Conservation (phyloP, 768 basidiomycete species). For the Suillus brevipes region DNA sequence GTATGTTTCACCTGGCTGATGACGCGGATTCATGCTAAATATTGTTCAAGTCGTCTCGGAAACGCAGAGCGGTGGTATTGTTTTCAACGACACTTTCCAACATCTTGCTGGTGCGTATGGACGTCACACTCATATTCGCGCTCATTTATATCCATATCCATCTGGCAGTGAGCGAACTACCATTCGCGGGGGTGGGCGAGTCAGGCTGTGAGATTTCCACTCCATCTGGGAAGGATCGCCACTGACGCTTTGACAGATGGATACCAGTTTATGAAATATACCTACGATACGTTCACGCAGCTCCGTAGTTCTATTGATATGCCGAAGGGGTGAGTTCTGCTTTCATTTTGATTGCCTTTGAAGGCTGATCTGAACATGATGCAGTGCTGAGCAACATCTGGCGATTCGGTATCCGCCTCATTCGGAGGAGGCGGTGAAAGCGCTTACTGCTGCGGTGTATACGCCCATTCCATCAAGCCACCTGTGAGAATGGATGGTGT, state of each 20-base stretch:
- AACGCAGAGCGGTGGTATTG: slow-evolving; percentile 57
- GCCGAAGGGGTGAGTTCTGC: slow-evolving; percentile 50
- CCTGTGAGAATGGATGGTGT: not conserved
- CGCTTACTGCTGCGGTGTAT: slow-evolving; percentile 12
- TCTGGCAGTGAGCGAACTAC: slow-evolving; percentile 39
- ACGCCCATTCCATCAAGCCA: slow-evolving; percentile 19
- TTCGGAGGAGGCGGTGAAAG: slow-evolving; percentile 16
- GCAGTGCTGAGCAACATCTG: slow-evolving; percentile 25
- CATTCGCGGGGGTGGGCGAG: slow-evolving; percentile 58
- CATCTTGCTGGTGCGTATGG: slow-evolving; percentile 47
- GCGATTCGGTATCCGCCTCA: slow-evolving; percentile 26
- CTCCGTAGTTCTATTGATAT: slow-evolving; percentile 50
- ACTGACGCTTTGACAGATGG: slow-evolving; percentile 45
- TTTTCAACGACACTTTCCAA: slow-evolving; percentile 62
- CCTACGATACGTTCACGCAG: slow-evolving; percentile 57
- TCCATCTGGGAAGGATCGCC: not conserved
- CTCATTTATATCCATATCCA: slow-evolving; percentile 3
- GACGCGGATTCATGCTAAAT: slow-evolving; percentile 24
- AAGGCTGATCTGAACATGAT: slow-evolving; percentile 8
- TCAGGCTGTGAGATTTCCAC: slow-evolving; percentile 55
- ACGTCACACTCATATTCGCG: slow-evolving; percentile 9
- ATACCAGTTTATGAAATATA: slow-evolving; percentile 49
- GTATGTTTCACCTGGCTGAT: slow-evolving; percentile 27
- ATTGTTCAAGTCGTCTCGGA: slow-evolving; percentile 41
- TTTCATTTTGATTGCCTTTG: not conserved